Base-by-base conservation (phyloP, 208 protist genomes). In the Trypanosoma platydactyli region DNA sequence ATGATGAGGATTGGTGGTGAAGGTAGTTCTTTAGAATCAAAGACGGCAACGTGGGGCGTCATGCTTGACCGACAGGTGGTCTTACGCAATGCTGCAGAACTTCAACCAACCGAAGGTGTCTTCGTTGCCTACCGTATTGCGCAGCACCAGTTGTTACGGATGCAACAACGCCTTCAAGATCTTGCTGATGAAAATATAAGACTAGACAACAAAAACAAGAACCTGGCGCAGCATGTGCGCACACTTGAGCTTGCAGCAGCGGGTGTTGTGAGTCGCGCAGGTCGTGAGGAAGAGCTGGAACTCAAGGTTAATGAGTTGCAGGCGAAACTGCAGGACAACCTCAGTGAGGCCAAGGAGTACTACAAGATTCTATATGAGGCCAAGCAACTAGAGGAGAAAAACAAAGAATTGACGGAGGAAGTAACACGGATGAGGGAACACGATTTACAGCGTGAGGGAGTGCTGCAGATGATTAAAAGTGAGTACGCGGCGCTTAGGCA, bases 401-500 rank as follows among this genome's bases (percentile, higher is more conserved):
- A 54, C 48, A 68, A 69, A 12, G 58, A 49, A 25, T 51, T 75
- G 46, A 45, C 68, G 53, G 42, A 51, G 0, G 55, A 68, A 2
- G 22, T 66, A 12, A 25, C 48, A 13, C 33, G 27, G 11, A 18
- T 76, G 41, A 72, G 64, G 16, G 74, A 77, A 4, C 68, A 73
- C n/a, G 66, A 81, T 24, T 62, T 52, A 49, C 65, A 85, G 51
- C 74, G 66, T 57, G 82, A 79, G 40, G 68, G 67, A n/a, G 80
- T 87, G 53, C 58, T 89, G 48, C 69, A 68, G 30, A 70, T 86
- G 56, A 40, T 91, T 20, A 78, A 76, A 40, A 87, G 83, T 65
- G 82, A 88, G 55, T 89, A 89, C 66, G 73, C 76, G 0, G 75
- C 80, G 13, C 82, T 86, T 24, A 72, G 79, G 4, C 77, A 91